Evolutionary conservation across 768 basidiomycete genomes (phyloP).

Genomic region (Vararia minispora): DNA sequence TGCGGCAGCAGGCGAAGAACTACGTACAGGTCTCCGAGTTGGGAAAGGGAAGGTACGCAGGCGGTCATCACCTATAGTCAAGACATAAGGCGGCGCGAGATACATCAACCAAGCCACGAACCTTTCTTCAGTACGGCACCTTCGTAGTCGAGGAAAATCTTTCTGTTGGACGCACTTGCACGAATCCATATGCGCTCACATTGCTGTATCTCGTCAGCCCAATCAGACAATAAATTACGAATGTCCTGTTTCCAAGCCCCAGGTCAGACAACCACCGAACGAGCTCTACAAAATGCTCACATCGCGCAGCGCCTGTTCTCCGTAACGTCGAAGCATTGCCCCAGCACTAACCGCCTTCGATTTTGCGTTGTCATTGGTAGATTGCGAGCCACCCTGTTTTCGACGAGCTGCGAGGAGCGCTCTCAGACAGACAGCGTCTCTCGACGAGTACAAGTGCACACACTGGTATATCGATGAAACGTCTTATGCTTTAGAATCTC

Average conservation of each 20-base stretch:
- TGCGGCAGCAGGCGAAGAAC: no score
- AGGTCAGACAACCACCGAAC: no score
- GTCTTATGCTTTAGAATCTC: slow-evolving; percentile 88
- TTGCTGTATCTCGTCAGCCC: slow-evolving; percentile 77
- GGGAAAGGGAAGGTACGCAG: slow-evolving; percentile 92
- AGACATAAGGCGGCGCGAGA: no score
- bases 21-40: slow-evolving; percentile 84
- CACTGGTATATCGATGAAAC: slow-evolving; percentile 97
- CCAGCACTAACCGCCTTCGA: slow-evolving; percentile 91
- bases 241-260: no score
- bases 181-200: slow-evolving; percentile 91
- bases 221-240: slow-evolving; percentile 67
- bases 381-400: slow-evolving; percentile 96
- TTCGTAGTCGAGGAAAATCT: slow-evolving; percentile 87
- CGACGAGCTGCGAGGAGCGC: slow-evolving; percentile 57
- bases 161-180: slow-evolving; percentile 76
- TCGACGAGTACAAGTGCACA: slow-evolving; percentile 20
- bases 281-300: no score
- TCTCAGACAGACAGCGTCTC: not conserved
- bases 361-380: slow-evolving; percentile 85
- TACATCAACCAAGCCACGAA: slow-evolving; percentile 1
- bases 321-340: slow-evolving; percentile 86
- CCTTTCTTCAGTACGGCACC: slow-evolving; percentile 65
- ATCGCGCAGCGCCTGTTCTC: slow-evolving; percentile 86
- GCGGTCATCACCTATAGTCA: slow-evolving; percentile 47